Evolutionary conservation across 352 stramenopile species (phyloP), one percentile per base, ranked within the genome.

Genomic region (Phytophthora ramorum): DNA sequence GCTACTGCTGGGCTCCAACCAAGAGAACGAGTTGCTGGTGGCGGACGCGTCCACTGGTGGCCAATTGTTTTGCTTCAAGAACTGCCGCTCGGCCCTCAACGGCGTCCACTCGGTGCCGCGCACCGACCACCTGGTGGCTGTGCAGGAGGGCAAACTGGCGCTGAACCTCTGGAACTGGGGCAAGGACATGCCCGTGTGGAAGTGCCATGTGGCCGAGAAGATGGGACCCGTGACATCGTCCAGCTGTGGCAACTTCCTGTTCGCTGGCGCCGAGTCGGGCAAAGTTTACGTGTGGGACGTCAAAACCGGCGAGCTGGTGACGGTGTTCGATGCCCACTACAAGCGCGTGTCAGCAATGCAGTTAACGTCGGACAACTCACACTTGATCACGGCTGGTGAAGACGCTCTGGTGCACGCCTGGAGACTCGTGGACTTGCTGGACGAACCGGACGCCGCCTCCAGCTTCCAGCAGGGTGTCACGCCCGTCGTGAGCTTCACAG

Each of bases 221-320:
- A 87, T 94, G 79, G 83, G 82, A 0, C 83, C 81, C 1, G 71
- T 83, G 9, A 67, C 66, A 10, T 76, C 78, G 12, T 91, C 83
- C 12, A 69, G 65, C 28, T 90, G 83, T 54, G 85, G 85, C 63
- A 92, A 91, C 54, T 92, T 90, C 56, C 74, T 91, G 20, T 80
- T 93, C 50, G 84, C 73, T 7, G 89, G 89, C 6, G 86, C 81
- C 16, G 67, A 79, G n/a, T 93, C 84, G 2, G 89, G 89, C 52
- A 92, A 93, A 63, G 74, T 96, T 46, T 95, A 95, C 69, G 73
- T 95, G 7, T 96, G 87, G 89, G 85, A 93, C 48, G 76, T 94
- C 52, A 89, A 88, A 58, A 93, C 85, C 0, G 89, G 89, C 47
- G 83, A 90, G 60, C 77, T 96, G 50, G 66, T 93, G 19, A 85